These are phyloP conservation scores for Guyanaporus albipodus DNA, from an alignment of 768 basidiomycete species.

Conservation along the genomic window DNA sequence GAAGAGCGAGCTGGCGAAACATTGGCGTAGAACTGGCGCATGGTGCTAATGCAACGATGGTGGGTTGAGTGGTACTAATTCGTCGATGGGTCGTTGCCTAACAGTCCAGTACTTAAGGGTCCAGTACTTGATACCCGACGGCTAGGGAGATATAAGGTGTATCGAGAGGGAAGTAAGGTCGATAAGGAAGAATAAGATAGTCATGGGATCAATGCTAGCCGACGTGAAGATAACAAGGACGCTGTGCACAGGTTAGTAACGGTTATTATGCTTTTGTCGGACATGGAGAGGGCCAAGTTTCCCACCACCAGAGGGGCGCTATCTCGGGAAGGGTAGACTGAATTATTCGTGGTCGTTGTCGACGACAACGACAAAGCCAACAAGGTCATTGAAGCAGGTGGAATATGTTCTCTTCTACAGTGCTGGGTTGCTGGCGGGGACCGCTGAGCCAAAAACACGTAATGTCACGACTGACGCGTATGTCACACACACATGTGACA, in stretches of 20 bases:
- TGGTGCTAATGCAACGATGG: background rate
- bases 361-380: no score
- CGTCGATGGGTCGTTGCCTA: background rate
- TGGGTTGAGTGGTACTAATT: background rate
- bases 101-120: constrained; percentile 5
- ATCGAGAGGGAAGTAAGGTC: background rate
- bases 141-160: background rate
- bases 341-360: no score
- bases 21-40: background rate
- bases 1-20: background rate
- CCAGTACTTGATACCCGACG: background rate
- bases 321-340: no score
- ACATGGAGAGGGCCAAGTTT: background rate
- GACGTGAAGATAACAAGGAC: background rate
- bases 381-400: no score
- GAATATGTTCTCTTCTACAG: no score
- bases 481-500: constrained; percentile 1
- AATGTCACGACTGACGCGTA: constrained; percentile 2
- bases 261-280: constrained; percentile 5
- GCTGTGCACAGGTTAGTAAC: background rate
- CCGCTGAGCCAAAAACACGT: constrained; percentile 3
- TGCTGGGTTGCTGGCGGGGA: no score
- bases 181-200: constrained; percentile 7
- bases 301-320: no score
- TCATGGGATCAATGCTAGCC: background rate